Percentiles rank a stretch among this genome's conserved stretches.
phyloP scores from a whole-genome alignment of 495 filamentous ascomycete species.

The Aspergillus diversus region DNA sequence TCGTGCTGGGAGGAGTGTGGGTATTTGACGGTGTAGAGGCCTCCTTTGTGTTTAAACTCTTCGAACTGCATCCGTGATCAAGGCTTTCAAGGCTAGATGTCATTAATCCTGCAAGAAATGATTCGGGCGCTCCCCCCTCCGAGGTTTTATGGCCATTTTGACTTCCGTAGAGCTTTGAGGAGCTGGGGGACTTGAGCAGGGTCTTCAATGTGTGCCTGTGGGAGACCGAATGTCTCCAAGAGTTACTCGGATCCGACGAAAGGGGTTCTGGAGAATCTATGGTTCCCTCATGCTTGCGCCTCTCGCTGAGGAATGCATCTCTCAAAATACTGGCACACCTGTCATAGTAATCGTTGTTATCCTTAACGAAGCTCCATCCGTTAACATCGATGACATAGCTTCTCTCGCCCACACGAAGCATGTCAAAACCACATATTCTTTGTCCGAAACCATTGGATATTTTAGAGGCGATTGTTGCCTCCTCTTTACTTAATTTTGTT shows the following conservation, averaged over 20 bases:
- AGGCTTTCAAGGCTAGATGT: conserved; percentile 53
- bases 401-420: conserved; percentile 82
- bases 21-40: conserved; percentile 27
- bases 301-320: conserved; percentile 83
- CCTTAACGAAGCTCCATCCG: conserved; percentile 99
- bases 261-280: conserved; percentile 38
- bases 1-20: conserved; percentile 36
- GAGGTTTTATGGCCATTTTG: conserved; percentile 43
- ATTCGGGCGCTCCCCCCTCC: conserved; percentile 47
- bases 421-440: conserved; percentile 93
- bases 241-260: conserved; percentile 35
- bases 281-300: conserved; percentile 53
- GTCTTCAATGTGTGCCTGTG: conserved; percentile 56
- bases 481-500: conserved; percentile 78
- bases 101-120: conserved; percentile 46
- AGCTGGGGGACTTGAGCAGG: conserved; percentile 67
- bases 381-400: conserved; percentile 99
- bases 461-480: conserved; percentile 81
- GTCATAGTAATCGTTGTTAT: conserved; percentile 98
- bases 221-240: conserved; percentile 40
- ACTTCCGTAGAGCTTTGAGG: conserved; percentile 59
- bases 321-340: conserved; percentile 82
- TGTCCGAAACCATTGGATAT: conserved; percentile 95
- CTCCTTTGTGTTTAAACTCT: conserved; percentile 30
- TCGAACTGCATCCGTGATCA: conserved; percentile 29